phyloP scores from a whole-genome alignment of 2,329 filamentous ascomycete genomes.

The Penicillium sumatraense region DNA sequence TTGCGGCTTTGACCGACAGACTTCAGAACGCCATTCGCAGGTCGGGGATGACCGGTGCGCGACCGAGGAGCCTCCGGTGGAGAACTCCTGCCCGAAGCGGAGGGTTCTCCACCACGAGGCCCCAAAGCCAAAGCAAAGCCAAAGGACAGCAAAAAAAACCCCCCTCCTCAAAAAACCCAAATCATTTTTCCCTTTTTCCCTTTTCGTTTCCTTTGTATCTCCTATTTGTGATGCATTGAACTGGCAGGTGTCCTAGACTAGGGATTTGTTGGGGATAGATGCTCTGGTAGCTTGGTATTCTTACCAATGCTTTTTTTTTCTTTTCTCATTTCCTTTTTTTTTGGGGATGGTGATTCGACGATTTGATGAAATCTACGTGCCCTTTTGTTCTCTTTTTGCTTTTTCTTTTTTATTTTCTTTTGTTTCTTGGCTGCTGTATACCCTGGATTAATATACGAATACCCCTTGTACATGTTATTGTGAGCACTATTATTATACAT shows the following conservation, averaged over 20 bases:
- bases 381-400: background rate
- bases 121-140: background rate
- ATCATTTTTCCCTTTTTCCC: conserved; percentile 6
- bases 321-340: too few relatives aligned
- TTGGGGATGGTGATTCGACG: conserved; percentile 8
- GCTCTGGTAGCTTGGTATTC: background rate
- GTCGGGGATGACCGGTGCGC: conserved; percentile 17
- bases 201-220: conserved; percentile 1
- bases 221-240: background rate
- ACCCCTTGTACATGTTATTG: conserved; percentile 5
- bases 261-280: conserved; percentile 1
- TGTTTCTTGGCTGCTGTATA: conserved; percentile 10
- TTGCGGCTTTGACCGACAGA: conserved; percentile 1
- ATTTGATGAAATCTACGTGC: conserved; percentile 14
- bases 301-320: too few relatives aligned
- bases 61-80: conserved; percentile 17
- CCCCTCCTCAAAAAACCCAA: background rate
- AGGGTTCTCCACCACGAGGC: conserved; percentile 2
- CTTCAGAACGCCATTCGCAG: conserved; percentile 8
- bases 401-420: background rate
- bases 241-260: background rate
- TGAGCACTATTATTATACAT: background rate
- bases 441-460: conserved; percentile 10
- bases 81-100: conserved; percentile 11
- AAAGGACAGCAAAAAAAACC: background rate